A percentile compares a stretch with the other conserved stretches of the same genome.
Conservation (phyloP, 2,329 filamentous ascomycete genomes). For the Nemania diffusa region DNA sequence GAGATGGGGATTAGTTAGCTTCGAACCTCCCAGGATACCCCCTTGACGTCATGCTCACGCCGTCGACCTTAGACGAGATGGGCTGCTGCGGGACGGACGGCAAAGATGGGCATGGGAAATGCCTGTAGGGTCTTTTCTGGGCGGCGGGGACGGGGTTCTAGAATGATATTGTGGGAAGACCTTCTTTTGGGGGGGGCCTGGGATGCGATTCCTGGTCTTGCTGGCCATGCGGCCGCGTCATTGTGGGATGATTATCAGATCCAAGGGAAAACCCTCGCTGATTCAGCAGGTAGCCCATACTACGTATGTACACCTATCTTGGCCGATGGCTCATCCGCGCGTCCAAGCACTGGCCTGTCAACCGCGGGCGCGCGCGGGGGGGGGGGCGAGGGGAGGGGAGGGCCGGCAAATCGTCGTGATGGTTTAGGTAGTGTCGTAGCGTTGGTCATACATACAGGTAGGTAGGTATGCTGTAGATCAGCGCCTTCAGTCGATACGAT, state of each 20-base stretch:
- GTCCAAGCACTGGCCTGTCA: constrained; percentile 21
- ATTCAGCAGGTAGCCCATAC: constrained; percentile 18
- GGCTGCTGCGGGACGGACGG: constrained; percentile 28
- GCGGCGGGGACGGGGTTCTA: constrained; percentile 24
- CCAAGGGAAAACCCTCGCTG: constrained; percentile 18
- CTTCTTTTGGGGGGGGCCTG: constrained; percentile 18
- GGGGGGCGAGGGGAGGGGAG: background rate
- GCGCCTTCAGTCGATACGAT: constrained; percentile 3
- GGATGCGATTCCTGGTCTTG: constrained; percentile 32
- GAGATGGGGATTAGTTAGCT: constrained; percentile 25
- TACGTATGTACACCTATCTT: background rate
- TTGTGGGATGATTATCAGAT: constrained; percentile 37
- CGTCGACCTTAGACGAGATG: background rate
- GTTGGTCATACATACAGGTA: background rate
- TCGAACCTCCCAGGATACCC: background rate
- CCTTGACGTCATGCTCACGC: constrained; percentile 34
- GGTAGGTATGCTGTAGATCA: too few species aligned
- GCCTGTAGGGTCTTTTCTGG: constrained; percentile 15
- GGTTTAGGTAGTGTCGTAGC: background rate
- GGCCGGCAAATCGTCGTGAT: constrained; percentile 11
- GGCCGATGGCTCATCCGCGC: constrained; percentile 22
- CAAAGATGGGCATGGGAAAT: constrained; percentile 24
- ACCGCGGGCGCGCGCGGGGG: background rate
- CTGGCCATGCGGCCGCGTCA: constrained; percentile 35
- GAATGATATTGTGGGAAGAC: constrained; percentile 36